phyloP scores from a whole-genome alignment of 148 eudicot genomes.

The Camellia lanceoleosa region DNA sequence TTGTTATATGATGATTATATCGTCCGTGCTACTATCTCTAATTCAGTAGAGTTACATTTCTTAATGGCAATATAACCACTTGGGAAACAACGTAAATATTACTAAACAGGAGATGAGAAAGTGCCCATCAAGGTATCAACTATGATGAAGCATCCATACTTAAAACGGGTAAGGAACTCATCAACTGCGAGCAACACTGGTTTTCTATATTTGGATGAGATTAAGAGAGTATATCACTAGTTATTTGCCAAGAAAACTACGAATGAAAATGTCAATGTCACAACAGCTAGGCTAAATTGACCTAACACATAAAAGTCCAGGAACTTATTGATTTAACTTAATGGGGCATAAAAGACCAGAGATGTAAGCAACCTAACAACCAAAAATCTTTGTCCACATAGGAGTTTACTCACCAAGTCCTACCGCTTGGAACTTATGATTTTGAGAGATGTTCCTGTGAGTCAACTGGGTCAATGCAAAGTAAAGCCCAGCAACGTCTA shows the following conservation, averaged over 20 bases:
- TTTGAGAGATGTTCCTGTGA: slow-evolving; percentile 95
- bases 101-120: not conserved
- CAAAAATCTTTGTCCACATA: not conserved
- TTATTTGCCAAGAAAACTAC: too few species aligned
- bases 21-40: not conserved
- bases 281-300: too few species aligned
- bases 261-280: too few species aligned
- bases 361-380: not conserved
- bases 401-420: slow-evolving; percentile 79
- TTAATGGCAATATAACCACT: not conserved
- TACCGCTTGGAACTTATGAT: slow-evolving; percentile 98
- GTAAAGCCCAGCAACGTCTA: slow-evolving; percentile 97
- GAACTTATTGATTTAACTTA: not conserved
- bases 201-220: too few species aligned
- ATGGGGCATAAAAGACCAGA: not conserved
- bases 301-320: too few species aligned
- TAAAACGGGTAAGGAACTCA: too few species aligned
- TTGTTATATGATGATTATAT: not conserved
- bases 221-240: too few species aligned
- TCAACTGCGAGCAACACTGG: too few species aligned
- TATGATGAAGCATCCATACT: too few species aligned
- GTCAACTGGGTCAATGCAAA: slow-evolving; percentile 94
- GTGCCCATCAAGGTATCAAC: too few species aligned
- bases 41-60: not conserved
- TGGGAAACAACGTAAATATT: not conserved